Base-by-base conservation (phyloP, 2,329 filamentous ascomycete genomes). In the Ceratocystis alfenasii region DNA sequence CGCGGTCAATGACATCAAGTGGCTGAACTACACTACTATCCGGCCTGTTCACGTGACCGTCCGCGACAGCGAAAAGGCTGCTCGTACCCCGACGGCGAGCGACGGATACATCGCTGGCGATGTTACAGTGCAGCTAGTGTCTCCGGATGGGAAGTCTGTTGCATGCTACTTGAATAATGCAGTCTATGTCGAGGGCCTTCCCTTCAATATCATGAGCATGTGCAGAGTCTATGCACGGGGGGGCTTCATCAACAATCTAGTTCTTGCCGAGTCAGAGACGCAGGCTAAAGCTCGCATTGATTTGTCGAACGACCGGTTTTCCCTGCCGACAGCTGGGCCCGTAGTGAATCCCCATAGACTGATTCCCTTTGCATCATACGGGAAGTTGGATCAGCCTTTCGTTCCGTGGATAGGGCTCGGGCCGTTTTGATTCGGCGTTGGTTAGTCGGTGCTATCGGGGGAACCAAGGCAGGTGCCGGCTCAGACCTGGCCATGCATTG, bases 1-100 rank as follows among this genome's bases (percentile, higher is more conserved):
- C n/a, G 60, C 60, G 15, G 44, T 62, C 60, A 44, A 62, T 62
- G 60, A 62, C 22, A 62, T 62, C 60, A 48, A 62, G 60, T 44
- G 60, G 60, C 36, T 62, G 36, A 62, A 48, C 3, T 20, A 44
- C 60, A 62, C 22, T 15, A 59, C 28, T n/a, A 59, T 59, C 6
- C 55, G 55, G n/a, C 55, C 55, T n/a, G 55, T 59, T 33, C 55
- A 59, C 15, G 55, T 59, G 30, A 17, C 55, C 28, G 55, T 59
- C 15, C 7, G 55, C n/a, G 25, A 59, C 20, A 36, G 55, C 30
- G 55, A 59, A n/a, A 59, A n/a, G 25, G 6, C 25, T n/a, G 22
- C 17, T 7, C 28, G 55, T 10, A 25, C 55, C 15, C 3, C 25
- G 15, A n/a, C 8, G 17, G 28, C 55, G 1, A 59, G 55, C 28